phyloP scores from a whole-genome alignment of 78 protist species.

The Capsaspora owczarzaki region DNA sequence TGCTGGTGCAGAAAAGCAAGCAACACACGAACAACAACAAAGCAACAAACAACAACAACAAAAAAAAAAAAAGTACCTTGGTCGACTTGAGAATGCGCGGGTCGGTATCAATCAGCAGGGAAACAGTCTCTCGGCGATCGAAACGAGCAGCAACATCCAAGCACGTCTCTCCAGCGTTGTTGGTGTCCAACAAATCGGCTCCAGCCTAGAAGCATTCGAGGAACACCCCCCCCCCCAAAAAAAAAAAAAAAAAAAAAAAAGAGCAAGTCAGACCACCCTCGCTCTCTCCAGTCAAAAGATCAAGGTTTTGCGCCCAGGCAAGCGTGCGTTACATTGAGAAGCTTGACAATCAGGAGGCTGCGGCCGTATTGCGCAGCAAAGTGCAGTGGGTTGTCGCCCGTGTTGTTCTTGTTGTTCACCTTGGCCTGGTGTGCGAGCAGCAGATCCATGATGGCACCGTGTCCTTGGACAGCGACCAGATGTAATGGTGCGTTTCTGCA shows the following conservation, averaged over 20 bases:
- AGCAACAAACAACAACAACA: too few species aligned
- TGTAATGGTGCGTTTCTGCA: not conserved
- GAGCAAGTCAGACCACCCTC: too few species aligned
- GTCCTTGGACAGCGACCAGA: not conserved
- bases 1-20: not conserved
- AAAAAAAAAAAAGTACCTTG: too few species aligned
- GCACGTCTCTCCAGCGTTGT: not conserved
- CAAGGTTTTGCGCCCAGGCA: too few species aligned
- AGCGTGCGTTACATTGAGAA: too few species aligned
- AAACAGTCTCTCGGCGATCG: not conserved
- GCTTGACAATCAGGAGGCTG: not conserved
- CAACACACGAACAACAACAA: not conserved
- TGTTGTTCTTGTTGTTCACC: not conserved
- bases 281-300: too few species aligned
- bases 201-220: too few species aligned
- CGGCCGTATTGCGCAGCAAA: not conserved
- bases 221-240: too few species aligned
- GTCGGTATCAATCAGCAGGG: not conserved
- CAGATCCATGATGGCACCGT: not conserved
- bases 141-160: conserved; percentile 1
- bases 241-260: too few species aligned
- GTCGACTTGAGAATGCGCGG: not conserved
- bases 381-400: conserved; percentile 3
- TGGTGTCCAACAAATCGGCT: not conserved
- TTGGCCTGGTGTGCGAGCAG: not conserved